phyloP scores from a whole-genome alignment of 257 asterid genomes.

The Primulina huaijiensis region DNA sequence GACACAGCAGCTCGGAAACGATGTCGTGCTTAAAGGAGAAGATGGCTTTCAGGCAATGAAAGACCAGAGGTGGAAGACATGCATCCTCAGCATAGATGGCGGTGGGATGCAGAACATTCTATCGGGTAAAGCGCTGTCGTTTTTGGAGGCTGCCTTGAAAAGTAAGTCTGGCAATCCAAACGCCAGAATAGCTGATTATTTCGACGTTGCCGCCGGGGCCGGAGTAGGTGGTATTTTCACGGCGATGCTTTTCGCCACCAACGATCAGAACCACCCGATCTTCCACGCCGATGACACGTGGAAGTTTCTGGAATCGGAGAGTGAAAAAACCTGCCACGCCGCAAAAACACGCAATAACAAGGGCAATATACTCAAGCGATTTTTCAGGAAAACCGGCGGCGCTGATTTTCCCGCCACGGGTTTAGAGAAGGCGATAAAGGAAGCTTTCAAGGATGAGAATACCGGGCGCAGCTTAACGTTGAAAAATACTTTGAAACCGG shows the following conservation, averaged over 20 bases:
- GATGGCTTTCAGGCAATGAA: slow-evolving; percentile 43
- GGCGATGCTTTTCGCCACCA: slow-evolving; percentile 82
- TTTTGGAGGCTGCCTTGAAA: slow-evolving; percentile 77
- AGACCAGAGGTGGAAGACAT: slow-evolving; percentile 76
- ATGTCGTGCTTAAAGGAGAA: slow-evolving; percentile 21
- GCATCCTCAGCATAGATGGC: slow-evolving; percentile 78
- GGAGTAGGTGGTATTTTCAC: slow-evolving; percentile 92
- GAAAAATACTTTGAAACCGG: slow-evolving; percentile 84
- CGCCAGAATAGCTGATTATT: slow-evolving; percentile 84
- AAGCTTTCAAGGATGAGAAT: slow-evolving; percentile 57
- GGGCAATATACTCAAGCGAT: slow-evolving; percentile 41
- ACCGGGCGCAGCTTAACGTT: slow-evolving; percentile 72
- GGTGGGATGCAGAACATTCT: slow-evolving; percentile 82
- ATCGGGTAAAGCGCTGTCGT: slow-evolving; percentile 70
- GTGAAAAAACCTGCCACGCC: slow-evolving; percentile 42
- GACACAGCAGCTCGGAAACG: slow-evolving; percentile 9
- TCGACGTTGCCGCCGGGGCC: slow-evolving; percentile 90
- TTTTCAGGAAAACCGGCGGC: slow-evolving; percentile 39
- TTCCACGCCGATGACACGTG: slow-evolving; percentile 85
- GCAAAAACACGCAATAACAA: slow-evolving; percentile 28
- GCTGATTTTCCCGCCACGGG: slow-evolving; percentile 32
- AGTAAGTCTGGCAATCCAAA: slow-evolving; percentile 67
- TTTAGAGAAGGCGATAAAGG: slow-evolving; percentile 74
- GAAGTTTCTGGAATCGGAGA: slow-evolving; percentile 74
- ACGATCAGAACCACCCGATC: slow-evolving; percentile 58